Percentiles rank a stretch among this genome's conserved stretches.
These are phyloP conservation scores for Alliaria petiolata DNA, from an alignment of 345 rosid species.

Conservation along the genomic window DNA sequence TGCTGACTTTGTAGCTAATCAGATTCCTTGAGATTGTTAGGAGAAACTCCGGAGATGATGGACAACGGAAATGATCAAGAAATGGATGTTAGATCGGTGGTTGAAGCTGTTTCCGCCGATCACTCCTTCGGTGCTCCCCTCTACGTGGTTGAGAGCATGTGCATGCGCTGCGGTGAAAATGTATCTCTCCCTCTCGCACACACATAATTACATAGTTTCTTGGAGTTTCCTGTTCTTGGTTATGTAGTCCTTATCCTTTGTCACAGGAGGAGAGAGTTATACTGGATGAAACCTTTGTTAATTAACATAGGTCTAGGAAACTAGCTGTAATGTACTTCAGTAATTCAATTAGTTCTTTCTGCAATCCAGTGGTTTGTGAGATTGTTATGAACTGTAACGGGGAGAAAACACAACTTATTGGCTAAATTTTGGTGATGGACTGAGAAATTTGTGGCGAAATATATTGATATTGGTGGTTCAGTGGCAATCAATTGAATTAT, in stretches of 20 bases:
- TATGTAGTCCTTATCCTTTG: not conserved
- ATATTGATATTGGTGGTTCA: not conserved
- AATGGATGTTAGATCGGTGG: conserved; percentile 67
- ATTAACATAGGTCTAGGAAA: not conserved
- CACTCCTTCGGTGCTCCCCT: conserved; percentile 58
- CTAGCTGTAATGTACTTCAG: not conserved
- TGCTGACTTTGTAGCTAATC: not conserved
- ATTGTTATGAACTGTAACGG: not conserved
- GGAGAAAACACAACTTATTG: not conserved
- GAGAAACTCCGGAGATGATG: not conserved
- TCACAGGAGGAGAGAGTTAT: not conserved
- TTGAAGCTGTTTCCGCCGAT: conserved; percentile 66
- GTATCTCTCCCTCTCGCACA: conserved; percentile 30
- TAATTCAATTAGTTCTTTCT: not conserved
- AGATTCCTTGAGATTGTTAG: not conserved
- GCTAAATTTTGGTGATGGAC: not conserved
- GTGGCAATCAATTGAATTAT: not conserved
- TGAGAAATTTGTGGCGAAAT: not conserved
- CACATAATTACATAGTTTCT: not conserved
- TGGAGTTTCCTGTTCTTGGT: not conserved
- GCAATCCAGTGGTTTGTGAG: not conserved
- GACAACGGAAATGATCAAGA: conserved; percentile 32
- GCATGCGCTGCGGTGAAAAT: conserved; percentile 87
- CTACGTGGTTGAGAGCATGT: conserved; percentile 83
- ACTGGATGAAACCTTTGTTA: not conserved